Base-by-base conservation (phyloP, 2,329 filamentous ascomycete species). In the Dactylella cylindrospora region DNA sequence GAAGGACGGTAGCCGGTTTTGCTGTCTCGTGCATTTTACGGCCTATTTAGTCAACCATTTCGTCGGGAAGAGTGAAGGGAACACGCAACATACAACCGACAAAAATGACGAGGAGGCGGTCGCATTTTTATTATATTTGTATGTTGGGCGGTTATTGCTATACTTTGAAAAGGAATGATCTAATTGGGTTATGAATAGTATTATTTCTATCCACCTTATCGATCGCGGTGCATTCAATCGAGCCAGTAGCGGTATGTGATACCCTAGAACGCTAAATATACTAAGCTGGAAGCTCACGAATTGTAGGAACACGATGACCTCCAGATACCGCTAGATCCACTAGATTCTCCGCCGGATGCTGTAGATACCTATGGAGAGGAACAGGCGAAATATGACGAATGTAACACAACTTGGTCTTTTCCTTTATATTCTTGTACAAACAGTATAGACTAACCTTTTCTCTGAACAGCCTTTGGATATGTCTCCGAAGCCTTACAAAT, bases 1-100 rank as follows among this genome's bases (percentile, higher is more conserved):
- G n/a, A 47, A 61, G 43, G 29, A 53, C 55, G 55, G 55, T 61
- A 61, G 47, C 55, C 55, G 32, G 33, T 43, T n/a, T n/a, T n/a
- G n/a, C n/a, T 28, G 26, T 47, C 32, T 13, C 33, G 13, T 25
- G 44, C 41, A 22, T 45, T 32, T 45, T 12, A 29, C 26, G 41
- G 45, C 45, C 9, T 23, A n/a, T 15, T 28, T 41, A 38, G 26
- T 51, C 41, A 19, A 38, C 36, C n/a, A n/a, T n/a, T n/a, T n/a
- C n/a, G n/a, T 33, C 36, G n/a, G 15, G 31, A 20, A 28, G 25
- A 41, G 13, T 25, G 17, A 41, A 25, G 49, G 43, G 25, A 19
- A 29, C 15, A 36, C n/a, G 6, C 28, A 22, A 38, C 32, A 33
- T 36, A 13, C 43, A 25, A 26, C 26, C n/a, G 20, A 32, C 43